These are phyloP conservation scores for Platanthera zijinensis DNA, from an alignment of 106 monocot genomes.

Conservation along the genomic window DNA sequence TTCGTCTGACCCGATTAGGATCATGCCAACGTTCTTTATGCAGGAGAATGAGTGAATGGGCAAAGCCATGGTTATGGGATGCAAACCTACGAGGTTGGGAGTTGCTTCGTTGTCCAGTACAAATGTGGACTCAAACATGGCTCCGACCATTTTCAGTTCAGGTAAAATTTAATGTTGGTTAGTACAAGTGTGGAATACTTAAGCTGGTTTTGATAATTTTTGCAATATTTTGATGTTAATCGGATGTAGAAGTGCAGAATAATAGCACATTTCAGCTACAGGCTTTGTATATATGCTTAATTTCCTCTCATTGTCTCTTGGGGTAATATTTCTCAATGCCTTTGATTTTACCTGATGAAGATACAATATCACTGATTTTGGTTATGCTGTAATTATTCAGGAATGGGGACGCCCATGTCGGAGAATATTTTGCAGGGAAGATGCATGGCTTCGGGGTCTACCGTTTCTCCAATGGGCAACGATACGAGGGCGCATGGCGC, in stretches of 20 bases:
- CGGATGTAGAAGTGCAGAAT: no score
- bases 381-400: conserved; percentile 13
- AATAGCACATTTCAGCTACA: no score
- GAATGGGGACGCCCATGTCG: conserved; percentile 69
- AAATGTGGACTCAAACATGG: conserved; percentile 28
- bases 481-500: conserved; percentile 68
- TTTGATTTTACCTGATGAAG: neutral
- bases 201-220: neutral
- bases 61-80: conserved; percentile 25
- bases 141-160: conserved; percentile 17
- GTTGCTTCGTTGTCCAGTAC: conserved; percentile 19
- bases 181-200: no score
- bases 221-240: neutral
- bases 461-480: conserved; percentile 58
- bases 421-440: conserved; percentile 78
- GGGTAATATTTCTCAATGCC: no score
- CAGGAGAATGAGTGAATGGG: conserved; percentile 23
- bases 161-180: neutral
- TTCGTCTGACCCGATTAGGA: no score
- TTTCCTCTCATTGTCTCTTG: no score
- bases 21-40: conserved; percentile 20
- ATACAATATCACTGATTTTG: neutral
- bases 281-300: no score
- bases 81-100: conserved; percentile 22
- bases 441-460: conserved; percentile 75